A percentile compares a stretch with the other conserved stretches of the same genome.
These are phyloP conservation scores for Teunomyces tritomae DNA, from an alignment of 805 yeast genomes.

Conservation along the genomic window DNA sequence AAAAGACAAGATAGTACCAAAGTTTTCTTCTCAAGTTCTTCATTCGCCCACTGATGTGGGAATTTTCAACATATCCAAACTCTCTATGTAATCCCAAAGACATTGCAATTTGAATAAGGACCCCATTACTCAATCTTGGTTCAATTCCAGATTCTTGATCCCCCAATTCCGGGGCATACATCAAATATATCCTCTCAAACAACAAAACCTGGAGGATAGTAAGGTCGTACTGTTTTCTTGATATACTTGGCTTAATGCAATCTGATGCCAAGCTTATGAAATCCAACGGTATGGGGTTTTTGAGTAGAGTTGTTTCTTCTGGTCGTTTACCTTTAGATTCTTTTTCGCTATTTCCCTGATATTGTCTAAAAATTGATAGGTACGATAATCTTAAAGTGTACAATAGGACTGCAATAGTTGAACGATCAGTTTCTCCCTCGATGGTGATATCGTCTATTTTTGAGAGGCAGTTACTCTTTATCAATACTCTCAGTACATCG, in stretches of 20 bases:
- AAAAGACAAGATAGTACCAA: conserved; percentile 50
- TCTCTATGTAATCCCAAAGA: conserved; percentile 38
- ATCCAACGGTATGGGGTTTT: conserved; percentile 15
- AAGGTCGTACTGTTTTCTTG: conserved; percentile 10
- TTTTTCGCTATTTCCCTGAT: conserved; percentile 10
- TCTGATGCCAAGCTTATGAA: conserved; percentile 13
- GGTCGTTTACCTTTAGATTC: not conserved
- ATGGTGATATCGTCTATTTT: not conserved
- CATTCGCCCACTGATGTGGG: conserved; percentile 10
- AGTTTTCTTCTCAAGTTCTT: conserved; percentile 50
- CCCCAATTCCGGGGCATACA: conserved; percentile 16
- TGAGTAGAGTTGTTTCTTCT: conserved; percentile 1
- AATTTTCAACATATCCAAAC: conserved; percentile 27
- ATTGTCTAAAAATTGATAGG: conserved; percentile 14
- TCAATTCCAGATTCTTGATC: conserved; percentile 8
- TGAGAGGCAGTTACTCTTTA: not conserved
- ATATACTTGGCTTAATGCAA: conserved; percentile 11
- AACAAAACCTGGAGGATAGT: conserved; percentile 17
- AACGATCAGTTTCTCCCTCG: conserved; percentile 11
- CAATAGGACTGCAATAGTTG: conserved; percentile 12
- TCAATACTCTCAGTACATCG: conserved; percentile 4
- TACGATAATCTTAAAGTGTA: conserved; percentile 16
- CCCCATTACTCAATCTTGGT: conserved; percentile 16
- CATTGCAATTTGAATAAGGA: conserved; percentile 37
- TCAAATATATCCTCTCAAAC: conserved; percentile 10